These are phyloP conservation scores for Stylonectria norvegica DNA, from an alignment of 2,329 filamentous ascomycete species.

Conservation along the genomic window DNA sequence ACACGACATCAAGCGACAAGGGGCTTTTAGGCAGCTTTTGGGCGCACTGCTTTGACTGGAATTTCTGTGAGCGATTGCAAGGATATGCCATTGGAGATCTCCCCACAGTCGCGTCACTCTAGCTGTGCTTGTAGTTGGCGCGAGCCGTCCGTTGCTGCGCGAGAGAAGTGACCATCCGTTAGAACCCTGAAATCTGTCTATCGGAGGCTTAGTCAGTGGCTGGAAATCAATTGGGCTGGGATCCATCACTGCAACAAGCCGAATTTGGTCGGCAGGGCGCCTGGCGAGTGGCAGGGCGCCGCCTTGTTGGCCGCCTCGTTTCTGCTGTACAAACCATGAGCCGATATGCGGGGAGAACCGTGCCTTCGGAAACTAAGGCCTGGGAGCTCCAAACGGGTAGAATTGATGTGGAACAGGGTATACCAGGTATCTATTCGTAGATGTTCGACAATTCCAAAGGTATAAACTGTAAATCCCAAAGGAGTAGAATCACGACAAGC, in stretches of 20 bases:
- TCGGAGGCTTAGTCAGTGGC: slow-evolving; percentile 10
- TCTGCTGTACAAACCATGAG: too few species aligned
- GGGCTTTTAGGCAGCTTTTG: slow-evolving; percentile 1
- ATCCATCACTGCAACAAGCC: slow-evolving; percentile 15
- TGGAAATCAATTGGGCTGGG: slow-evolving; percentile 2
- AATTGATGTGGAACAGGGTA: too few species aligned
- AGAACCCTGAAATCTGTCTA: slow-evolving; percentile 18
- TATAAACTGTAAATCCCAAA: too few species aligned
- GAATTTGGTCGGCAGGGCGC: slow-evolving; percentile 13
- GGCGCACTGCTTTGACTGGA: not conserved
- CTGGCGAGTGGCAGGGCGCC: slow-evolving; percentile 10
- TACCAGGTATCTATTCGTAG: too few species aligned
- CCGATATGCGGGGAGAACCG: too few species aligned
- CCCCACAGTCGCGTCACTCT: not conserved
- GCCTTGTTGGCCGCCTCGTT: slow-evolving; percentile 20
- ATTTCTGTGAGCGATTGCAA: too few species aligned
- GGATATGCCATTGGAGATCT: not conserved
- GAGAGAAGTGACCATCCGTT: not conserved
- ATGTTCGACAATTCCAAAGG: too few species aligned
- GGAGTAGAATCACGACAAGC: too few species aligned
- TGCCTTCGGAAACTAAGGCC: too few species aligned
- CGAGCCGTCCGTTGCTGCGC: not conserved
- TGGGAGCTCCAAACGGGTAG: too few species aligned
- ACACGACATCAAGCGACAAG: not conserved
- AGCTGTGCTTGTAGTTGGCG: not conserved